Conservation (phyloP, 2,329 filamentous ascomycete species). For the Dothiorella sarmentorum region DNA sequence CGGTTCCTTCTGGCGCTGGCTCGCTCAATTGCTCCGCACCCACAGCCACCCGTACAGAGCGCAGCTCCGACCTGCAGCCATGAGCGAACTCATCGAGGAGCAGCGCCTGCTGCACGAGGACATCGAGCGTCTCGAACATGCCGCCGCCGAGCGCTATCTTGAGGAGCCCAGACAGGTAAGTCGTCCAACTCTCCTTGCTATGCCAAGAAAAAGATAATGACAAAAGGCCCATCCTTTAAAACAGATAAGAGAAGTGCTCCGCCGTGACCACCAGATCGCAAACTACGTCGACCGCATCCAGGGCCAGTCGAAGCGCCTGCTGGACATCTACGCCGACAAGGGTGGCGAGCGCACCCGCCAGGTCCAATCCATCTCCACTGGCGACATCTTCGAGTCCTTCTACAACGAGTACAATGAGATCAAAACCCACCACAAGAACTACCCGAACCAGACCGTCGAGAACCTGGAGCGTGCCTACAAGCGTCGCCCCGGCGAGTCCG, state of each 20-base stretch:
- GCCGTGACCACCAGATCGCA: conserved; percentile 86
- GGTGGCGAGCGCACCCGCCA: conserved; percentile 71
- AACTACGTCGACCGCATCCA: conserved; percentile 86
- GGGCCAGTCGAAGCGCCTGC: conserved; percentile 73
- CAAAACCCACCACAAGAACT: conserved; percentile 82
- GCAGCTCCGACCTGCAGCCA: conserved; percentile 27
- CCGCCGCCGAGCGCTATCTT: conserved; percentile 79
- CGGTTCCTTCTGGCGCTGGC: not conserved
- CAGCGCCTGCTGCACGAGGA: conserved; percentile 94
- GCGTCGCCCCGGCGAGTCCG: conserved; percentile 59
- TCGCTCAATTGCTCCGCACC: not conserved
- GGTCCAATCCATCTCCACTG: conserved; percentile 76
- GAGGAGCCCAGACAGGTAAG: conserved; percentile 86
- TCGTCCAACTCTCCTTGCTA: conserved; percentile 22
- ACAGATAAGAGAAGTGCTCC: conserved; percentile 82
- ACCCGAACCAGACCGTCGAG: conserved; percentile 92
- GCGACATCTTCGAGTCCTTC: conserved; percentile 87
- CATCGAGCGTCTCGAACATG: conserved; percentile 91
- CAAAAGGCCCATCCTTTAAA: conserved; percentile 3
- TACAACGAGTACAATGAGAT: conserved; percentile 79
- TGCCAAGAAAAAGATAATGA: conserved; percentile 8
- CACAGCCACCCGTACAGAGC: not conserved
- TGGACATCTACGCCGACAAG: conserved; percentile 80
- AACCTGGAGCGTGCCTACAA: conserved; percentile 93
- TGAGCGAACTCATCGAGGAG: conserved; percentile 75